Evolutionary conservation across 768 basidiomycete species (phyloP).

Genomic region (Phylloporus rhodoxanthus): DNA sequence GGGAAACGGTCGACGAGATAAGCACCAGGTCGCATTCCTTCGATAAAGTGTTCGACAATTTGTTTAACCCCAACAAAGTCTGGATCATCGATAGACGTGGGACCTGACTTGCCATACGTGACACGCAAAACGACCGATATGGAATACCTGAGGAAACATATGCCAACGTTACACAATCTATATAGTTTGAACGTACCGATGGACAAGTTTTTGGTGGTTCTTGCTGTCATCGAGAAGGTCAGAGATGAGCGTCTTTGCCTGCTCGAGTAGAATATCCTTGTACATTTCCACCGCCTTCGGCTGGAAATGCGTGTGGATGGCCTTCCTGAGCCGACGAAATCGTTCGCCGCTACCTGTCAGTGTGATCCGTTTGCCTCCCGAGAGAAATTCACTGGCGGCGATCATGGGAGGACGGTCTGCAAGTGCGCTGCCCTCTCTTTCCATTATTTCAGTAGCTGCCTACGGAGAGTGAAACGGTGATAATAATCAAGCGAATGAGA

Average conservation of each 20-base stretch:
- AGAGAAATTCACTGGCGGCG: constrained; percentile 49
- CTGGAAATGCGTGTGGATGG: constrained; percentile 50
- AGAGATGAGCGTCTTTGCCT: constrained; percentile 17
- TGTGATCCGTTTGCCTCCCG: constrained; percentile 48
- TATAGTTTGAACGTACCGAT: constrained; percentile 34
- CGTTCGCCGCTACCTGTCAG: constrained; percentile 45
- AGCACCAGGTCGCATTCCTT: constrained; percentile 28
- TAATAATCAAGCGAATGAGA: too few species aligned
- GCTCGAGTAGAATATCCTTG: constrained; percentile 38
- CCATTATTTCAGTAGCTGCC: constrained; percentile 57
- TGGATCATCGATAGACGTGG: constrained; percentile 19
- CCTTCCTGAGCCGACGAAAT: constrained; percentile 52
- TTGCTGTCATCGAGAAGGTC: constrained; percentile 32
- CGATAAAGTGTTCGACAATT: constrained; percentile 23
- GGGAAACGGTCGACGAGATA: constrained; percentile 34
- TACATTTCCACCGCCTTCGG: constrained; percentile 43
- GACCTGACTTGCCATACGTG: constrained; percentile 20
- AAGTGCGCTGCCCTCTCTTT: constrained; percentile 48
- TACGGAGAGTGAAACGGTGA: constrained; percentile 11
- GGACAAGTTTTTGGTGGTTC: constrained; percentile 28
- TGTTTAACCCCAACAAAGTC: constrained; percentile 17
- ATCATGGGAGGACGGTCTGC: constrained; percentile 49
- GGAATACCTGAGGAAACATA: constrained; percentile 19
- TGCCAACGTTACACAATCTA: background rate
- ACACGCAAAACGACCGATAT: constrained; percentile 23